Evolutionary conservation across 306 rosid genomes (phyloP), one percentile per base, ranked within the genome.

Genomic region (Argentina anserina): DNA sequence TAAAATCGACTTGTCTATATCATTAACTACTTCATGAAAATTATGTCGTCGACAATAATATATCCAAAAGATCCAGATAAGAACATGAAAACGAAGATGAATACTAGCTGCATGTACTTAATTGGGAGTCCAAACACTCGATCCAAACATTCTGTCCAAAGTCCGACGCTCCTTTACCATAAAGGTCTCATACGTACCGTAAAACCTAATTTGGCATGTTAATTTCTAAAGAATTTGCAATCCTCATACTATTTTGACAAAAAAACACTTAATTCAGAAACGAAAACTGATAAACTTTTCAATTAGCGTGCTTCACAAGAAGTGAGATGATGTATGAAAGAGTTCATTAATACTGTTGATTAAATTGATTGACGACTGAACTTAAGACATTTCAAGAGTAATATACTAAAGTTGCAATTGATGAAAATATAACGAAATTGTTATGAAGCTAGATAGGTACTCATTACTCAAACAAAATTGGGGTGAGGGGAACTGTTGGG

Each of bases 231-330:
- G n/a, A 33, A 33, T 33, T 33, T 53, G 31, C 65, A 5, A 21
- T 42, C 25, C 29, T 12, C 23, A 59, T 25, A 55, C 11, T 31
- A 58, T 10, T 55, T 20, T 56, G 45, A 33, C 70, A 62, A 67
- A 41, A 67, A 41, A 56, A 15, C 34, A 76, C 58, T 14, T 56
- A 5, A 66, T 63, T 23, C 7, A 31, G 43, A 59, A 17, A 20
- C 14, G 7, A 58, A 67, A 31, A 1, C 13, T n/a, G n/a, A 11
- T 26, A 50, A 29, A 49, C 72, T 33, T 50, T 74, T 73, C 23
- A 39, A 6, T 6, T 7, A 61, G 69, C 49, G 78, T 79, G 67
- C 73, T 77, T 73, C 74, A 6, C 81, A 66, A 81, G 13, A n/a
- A 25, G 53, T 53, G 75, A 79, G 79, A 77, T 61, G 42, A 68